phyloP scores from a whole-genome alignment of 495 filamentous ascomycete species.

The Penicillium coprophilum region DNA sequence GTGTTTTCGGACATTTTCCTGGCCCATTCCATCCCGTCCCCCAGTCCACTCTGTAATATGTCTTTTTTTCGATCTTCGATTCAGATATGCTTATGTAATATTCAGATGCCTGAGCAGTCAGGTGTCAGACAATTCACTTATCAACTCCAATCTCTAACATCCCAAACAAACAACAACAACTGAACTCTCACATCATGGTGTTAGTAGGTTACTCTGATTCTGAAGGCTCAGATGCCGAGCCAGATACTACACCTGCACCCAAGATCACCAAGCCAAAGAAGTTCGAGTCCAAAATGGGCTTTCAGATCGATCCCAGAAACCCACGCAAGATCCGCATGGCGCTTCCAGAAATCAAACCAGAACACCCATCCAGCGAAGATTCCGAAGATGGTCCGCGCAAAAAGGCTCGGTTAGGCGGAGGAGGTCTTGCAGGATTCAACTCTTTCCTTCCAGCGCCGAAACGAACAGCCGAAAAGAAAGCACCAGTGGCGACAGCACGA shows the following conservation, averaged over 20 bases:
- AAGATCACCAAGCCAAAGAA: conserved; percentile 41
- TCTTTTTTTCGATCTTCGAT: not conserved
- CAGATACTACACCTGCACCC: conserved; percentile 28
- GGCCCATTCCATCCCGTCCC: not conserved
- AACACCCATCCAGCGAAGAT: conserved; percentile 39
- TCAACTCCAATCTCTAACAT: not conserved
- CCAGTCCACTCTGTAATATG: conserved; percentile 3
- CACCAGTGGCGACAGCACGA: conserved; percentile 29
- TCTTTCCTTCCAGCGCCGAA: conserved; percentile 87
- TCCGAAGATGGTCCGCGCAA: conserved; percentile 65
- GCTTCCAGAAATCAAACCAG: conserved; percentile 55
- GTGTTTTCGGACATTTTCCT: conserved; percentile 7
- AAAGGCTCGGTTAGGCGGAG: conserved; percentile 57
- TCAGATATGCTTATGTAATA: not conserved
- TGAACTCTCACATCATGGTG: conserved; percentile 51
- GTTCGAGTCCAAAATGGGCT: conserved; percentile 61
- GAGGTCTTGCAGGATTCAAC: conserved; percentile 75
- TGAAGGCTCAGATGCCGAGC: conserved; percentile 68
- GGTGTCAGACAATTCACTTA: not conserved
- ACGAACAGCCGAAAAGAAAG: conserved; percentile 43
- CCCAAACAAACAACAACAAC: not conserved
- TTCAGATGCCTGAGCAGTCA: not conserved
- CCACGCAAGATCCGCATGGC: conserved; percentile 80
- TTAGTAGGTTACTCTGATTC: conserved; percentile 86
- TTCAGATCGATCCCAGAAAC: conserved; percentile 67